These are phyloP conservation scores for Cercospora citrullina DNA, from an alignment of 2,329 filamentous ascomycete genomes.

Conservation along the genomic window DNA sequence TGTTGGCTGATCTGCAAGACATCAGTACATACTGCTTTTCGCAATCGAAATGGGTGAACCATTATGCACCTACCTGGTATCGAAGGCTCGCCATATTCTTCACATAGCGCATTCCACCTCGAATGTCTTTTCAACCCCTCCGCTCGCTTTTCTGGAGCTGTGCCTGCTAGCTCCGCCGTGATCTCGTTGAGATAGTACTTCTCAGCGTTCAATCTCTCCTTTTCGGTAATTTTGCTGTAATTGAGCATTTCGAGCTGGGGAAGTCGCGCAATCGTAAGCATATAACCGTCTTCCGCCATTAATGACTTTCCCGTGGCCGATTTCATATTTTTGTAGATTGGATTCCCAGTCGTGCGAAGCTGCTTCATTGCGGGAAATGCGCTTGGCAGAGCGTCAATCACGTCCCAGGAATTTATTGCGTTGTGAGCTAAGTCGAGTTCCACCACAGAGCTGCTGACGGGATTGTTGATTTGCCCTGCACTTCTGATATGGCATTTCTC, in stretches of 20 bases:
- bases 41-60: accelerated
- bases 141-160: constrained; percentile 52
- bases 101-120: constrained; percentile 72
- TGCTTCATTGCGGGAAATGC: constrained; percentile 72
- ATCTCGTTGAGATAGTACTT: constrained; percentile 90
- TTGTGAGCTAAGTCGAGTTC: constrained; percentile 52
- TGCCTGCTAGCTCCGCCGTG: constrained; percentile 67
- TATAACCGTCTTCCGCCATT: constrained; percentile 77
- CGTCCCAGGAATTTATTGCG: constrained; percentile 61
- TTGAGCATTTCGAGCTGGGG: constrained; percentile 68
- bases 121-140: constrained; percentile 65
- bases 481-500: constrained; percentile 71
- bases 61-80: constrained; percentile 43
- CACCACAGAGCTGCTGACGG: constrained; percentile 37
- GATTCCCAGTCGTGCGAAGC: constrained; percentile 82
- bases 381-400: constrained; percentile 66
- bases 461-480: constrained; percentile 33
- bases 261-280: constrained; percentile 80
- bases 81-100: constrained; percentile 70
- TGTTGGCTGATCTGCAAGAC: constrained; percentile 41
- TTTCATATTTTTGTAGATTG: constrained; percentile 66
- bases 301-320: constrained; percentile 45
- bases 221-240: constrained; percentile 65
- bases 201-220: constrained; percentile 83
- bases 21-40: not conserved